Conservation (phyloP, 2,329 filamentous ascomycete genomes). For the Fusarium falciforme region DNA sequence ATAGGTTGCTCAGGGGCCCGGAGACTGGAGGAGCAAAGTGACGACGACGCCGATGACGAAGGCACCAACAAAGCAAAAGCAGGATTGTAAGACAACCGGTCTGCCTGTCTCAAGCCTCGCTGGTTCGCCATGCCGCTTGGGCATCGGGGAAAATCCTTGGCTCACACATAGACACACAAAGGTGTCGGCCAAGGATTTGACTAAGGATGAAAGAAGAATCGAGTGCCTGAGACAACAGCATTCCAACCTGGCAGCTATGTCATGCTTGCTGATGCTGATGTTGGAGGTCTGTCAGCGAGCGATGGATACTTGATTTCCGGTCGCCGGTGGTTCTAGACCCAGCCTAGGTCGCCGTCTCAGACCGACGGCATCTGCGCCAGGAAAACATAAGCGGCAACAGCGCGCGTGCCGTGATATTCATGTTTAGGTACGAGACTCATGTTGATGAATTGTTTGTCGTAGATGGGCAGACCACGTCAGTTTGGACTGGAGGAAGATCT, state of each 20-base stretch:
- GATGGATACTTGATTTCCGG: background rate
- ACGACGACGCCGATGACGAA: constrained; percentile 29
- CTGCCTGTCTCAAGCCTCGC: background rate
- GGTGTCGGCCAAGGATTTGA: background rate
- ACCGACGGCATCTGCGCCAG: background rate
- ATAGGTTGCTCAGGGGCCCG: constrained; percentile 2
- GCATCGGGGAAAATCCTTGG: background rate
- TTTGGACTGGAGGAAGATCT: constrained; percentile 22
- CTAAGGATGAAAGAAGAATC: constrained; percentile 1
- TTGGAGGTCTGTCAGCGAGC: background rate
- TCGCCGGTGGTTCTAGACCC: background rate
- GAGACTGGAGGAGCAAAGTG: constrained; percentile 17
- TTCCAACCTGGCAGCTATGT: constrained; percentile 12
- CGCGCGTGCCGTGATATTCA: constrained; percentile 14
- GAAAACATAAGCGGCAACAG: constrained; percentile 12
- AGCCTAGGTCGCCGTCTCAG: background rate
- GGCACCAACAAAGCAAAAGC: constrained; percentile 9
- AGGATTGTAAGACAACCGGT: background rate
- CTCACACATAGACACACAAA: background rate
- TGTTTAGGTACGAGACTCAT: background rate
- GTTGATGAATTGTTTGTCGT: background rate
- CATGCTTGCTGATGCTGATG: constrained; percentile 17
- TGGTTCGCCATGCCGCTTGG: background rate
- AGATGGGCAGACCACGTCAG: constrained; percentile 6
- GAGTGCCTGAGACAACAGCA: constrained; percentile 1